Evolutionary conservation across 148 eudicot genomes (phyloP).

Genomic region (Limonium bicolor): DNA sequence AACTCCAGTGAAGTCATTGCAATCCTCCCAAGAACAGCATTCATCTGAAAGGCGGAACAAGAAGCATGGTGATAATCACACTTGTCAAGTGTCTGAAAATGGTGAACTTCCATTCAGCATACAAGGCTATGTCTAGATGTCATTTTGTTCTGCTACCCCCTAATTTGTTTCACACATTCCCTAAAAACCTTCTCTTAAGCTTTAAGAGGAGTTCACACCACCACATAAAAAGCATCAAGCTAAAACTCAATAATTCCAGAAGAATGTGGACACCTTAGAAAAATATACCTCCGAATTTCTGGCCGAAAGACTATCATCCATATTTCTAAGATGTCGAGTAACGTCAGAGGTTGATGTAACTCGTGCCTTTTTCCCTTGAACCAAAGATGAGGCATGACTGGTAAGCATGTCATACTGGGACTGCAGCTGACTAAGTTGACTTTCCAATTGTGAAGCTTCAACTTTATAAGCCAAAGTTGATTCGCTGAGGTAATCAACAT

Average conservation of each 20-base stretch:
- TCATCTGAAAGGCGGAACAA: constrained; percentile 65
- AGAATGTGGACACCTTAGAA: too few relatives aligned
- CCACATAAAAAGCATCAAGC: too few relatives aligned
- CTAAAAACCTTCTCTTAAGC: neutral
- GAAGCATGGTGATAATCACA: constrained; percentile 10
- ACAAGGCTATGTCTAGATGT: too few relatives aligned
- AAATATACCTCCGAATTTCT: constrained; percentile 74
- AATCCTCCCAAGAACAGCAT: constrained; percentile 92
- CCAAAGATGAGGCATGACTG: constrained; percentile 78
- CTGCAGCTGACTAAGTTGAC: constrained; percentile 80
- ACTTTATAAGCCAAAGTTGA: constrained; percentile 62
- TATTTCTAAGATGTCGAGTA: constrained; percentile 59
- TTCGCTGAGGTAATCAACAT: constrained; percentile 36
- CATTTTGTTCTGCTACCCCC: constrained; percentile 38
- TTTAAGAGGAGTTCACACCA: too few relatives aligned
- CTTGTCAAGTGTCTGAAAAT: constrained; percentile 18
- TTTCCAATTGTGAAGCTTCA: constrained; percentile 78
- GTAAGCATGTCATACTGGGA: constrained; percentile 80
- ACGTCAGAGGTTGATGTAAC: constrained; percentile 77
- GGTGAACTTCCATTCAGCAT: too few relatives aligned
- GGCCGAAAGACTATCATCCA: constrained; percentile 79
- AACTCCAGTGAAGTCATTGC: constrained; percentile 85
- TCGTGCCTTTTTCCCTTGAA: constrained; percentile 89
- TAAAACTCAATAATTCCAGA: neutral
- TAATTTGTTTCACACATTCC: neutral